Conservation (phyloP, 805 yeast genomes). For the Starmerella riodocensis region DNA sequence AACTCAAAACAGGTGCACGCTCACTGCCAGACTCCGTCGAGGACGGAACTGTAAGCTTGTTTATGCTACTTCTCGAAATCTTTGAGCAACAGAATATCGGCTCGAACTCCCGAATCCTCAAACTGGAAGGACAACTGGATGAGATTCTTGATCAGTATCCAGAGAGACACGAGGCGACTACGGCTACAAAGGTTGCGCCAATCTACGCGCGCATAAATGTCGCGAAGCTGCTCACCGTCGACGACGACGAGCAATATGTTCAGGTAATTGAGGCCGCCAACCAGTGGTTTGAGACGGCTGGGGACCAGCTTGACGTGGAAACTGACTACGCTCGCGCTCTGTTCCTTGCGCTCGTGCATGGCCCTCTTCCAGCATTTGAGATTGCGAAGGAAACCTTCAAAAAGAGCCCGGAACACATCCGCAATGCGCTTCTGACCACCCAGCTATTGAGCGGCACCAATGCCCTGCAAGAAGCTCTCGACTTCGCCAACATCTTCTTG, state of each 20-base stretch:
- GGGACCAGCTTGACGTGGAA: background rate
- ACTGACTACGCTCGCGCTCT: slow-evolving; percentile 20
- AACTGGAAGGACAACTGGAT: slow-evolving; percentile 1
- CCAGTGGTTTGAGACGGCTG: slow-evolving; percentile 13
- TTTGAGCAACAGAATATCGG: slow-evolving; percentile 10
- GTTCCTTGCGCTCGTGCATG: slow-evolving; percentile 19
- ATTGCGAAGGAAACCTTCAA: slow-evolving; percentile 21
- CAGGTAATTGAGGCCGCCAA: slow-evolving; percentile 15
- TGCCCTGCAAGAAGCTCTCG: slow-evolving; percentile 41
- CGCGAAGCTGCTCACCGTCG: slow-evolving; percentile 3
- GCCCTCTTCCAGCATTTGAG: slow-evolving; percentile 21
- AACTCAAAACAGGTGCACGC: slow-evolving; percentile 21
- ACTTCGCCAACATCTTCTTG: slow-evolving; percentile 41
- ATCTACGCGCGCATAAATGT: slow-evolving; percentile 12
- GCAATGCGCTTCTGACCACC: slow-evolving; percentile 54
- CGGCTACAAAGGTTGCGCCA: slow-evolving; percentile 1
- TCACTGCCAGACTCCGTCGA: slow-evolving; percentile 17
- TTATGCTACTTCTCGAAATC: slow-evolving; percentile 14
- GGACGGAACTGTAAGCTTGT: slow-evolving; percentile 17
- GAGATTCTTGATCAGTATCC: slow-evolving; percentile 2
- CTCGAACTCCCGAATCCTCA: slow-evolving; percentile 4
- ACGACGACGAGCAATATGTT: slow-evolving; percentile 5
- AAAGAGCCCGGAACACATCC: slow-evolving; percentile 39
- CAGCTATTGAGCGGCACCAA: slow-evolving; percentile 52
- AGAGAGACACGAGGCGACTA: background rate